Conservation (phyloP, 768 basidiomycete species). For the Collybia mongolica region DNA sequence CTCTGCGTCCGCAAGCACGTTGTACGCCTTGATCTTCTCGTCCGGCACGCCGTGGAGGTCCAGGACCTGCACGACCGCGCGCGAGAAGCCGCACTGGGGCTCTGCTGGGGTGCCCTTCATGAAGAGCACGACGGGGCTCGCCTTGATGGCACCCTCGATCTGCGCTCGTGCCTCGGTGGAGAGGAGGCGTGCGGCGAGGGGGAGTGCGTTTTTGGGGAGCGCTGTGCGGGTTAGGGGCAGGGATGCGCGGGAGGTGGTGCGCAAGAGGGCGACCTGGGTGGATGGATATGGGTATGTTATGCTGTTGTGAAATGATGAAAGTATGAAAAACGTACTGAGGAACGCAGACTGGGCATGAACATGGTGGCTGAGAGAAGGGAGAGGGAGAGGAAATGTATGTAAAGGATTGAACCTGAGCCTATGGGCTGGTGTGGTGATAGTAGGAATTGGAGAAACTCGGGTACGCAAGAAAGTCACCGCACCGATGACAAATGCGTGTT, state of each 20-base stretch:
- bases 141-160: constrained; percentile 72
- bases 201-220: constrained; percentile 23
- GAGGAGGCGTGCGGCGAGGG: constrained; percentile 38
- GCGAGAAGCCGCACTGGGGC: constrained; percentile 95
- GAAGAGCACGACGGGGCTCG: constrained; percentile 87
- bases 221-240: constrained; percentile 15
- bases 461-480: too few species aligned
- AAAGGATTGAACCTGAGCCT: too few species aligned
- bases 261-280: background rate
- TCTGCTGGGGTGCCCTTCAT: constrained; percentile 93
- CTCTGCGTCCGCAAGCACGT: constrained; percentile 86
- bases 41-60: constrained; percentile 77
- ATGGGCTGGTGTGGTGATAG: too few species aligned
- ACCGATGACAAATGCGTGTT: too few species aligned
- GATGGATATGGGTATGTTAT: background rate
- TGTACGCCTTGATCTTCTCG: constrained; percentile 86
- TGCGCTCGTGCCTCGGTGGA: constrained; percentile 59
- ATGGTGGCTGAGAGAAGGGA: too few species aligned
- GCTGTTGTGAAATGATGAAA: too few species aligned
- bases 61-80: constrained; percentile 89
- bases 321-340: too few species aligned
- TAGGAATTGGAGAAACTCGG: too few species aligned
- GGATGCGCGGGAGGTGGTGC: constrained; percentile 13
- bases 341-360: too few species aligned
- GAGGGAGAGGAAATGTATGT: too few species aligned